Base-by-base conservation (phyloP, 2,329 filamentous ascomycete species). In the Trichophaea hybrida region DNA sequence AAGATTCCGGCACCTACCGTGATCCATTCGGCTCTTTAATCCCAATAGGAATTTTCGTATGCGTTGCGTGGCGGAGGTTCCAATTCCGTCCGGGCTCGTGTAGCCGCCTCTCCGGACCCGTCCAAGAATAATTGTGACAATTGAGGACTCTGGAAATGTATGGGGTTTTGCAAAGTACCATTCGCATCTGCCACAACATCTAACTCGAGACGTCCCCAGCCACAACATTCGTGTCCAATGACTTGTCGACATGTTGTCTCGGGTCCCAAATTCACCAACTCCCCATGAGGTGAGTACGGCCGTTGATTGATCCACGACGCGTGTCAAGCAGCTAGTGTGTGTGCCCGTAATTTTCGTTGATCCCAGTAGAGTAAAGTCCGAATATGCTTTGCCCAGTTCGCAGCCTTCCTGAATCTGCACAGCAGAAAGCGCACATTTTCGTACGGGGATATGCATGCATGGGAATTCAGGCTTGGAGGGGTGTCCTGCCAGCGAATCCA, bases 291-390 rank as follows among this genome's bases (percentile, higher is more conserved):
- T 46, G 40, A 46, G 24, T 31, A 24, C 46, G 12, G 10, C 48
- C 32, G 48, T 51, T 51, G 48, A 46, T 51, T 24, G 48, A 51
- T 51, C 48, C 15, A 51, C 48, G 48, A 51, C 48, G 48, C 48
- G 48, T 51, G 48, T 51, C 48, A 46, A 46, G 24, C 24, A 17
- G 40, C 24, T 46, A 46, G 40, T 46, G 40, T 46, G 40, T 46
- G 24, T 24, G 40, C 24, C 40, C 40, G 40, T 7, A 17, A 46
- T 46, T 4, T 46, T 46, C 40, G 40, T 46, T 46, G 40, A 46
- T 46, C 40, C 40, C 40, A 46, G 40, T 46, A 7, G 40, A 46
- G 40, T 46, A 46, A 46, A 46, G 40, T 17, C 40, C n/a, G 40
- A 17, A 13, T 13, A 13, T n/a, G 13, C 40, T 46, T 13, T 46